Evolutionary conservation across 2,329 filamentous ascomycete species (phyloP).

Genomic region (Arthrocladium fulminans): DNA sequence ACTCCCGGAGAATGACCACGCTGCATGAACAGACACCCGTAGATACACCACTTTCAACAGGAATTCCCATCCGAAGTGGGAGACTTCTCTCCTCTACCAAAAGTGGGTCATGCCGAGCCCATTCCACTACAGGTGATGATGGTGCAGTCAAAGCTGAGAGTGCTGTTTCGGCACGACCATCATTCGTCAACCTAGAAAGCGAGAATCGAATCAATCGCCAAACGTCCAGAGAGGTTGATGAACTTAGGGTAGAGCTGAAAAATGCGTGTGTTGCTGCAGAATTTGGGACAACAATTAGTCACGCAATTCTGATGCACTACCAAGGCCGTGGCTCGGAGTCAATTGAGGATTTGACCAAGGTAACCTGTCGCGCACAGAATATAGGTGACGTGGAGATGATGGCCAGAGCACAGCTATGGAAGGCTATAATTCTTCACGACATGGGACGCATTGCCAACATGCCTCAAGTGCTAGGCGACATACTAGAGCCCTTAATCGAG

Average conservation of each 20-base stretch:
- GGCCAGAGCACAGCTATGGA: slow-evolving; percentile 6
- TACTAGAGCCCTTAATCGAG: neutral
- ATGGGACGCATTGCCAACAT: neutral
- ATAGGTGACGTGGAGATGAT: neutral
- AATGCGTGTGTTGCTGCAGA: neutral
- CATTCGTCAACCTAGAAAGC: neutral
- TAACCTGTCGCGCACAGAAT: neutral
- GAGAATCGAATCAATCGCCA: neutral
- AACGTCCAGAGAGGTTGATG: neutral
- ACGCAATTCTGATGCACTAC: slow-evolving; percentile 2
- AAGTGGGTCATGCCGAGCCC: neutral
- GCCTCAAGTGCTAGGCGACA: slow-evolving; percentile 1
- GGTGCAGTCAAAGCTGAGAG: neutral
- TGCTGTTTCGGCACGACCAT: neutral
- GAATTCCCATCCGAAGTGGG: neutral
- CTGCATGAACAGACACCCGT: too few relatives aligned
- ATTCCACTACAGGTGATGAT: neutral
- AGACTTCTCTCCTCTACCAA: neutral
- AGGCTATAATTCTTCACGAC: slow-evolving; percentile 2
- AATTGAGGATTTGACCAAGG: neutral
- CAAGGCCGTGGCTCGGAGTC: neutral
- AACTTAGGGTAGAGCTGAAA: neutral
- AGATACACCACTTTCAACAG: neutral
- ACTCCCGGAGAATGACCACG: too few relatives aligned
- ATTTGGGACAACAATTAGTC: neutral